phyloP scores from a whole-genome alignment of 2,329 filamentous ascomycete genomes.

The Trichoderma arundinaceum region DNA sequence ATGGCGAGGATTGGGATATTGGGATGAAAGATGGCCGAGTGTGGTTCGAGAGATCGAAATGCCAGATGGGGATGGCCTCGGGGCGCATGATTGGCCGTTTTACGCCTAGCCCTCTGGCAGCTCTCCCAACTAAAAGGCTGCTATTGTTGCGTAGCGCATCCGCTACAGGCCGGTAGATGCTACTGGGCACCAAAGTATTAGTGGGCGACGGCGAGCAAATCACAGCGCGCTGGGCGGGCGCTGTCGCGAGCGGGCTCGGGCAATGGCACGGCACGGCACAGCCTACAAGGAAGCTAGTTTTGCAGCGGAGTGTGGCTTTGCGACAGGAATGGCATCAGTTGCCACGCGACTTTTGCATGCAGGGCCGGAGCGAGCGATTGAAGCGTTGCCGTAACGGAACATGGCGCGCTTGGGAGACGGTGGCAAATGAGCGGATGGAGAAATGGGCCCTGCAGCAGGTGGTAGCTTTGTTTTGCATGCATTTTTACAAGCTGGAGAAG shows the following conservation, averaged over 20 bases:
- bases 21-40: not conserved
- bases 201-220: too few species aligned
- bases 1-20: not conserved
- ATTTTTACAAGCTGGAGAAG: too few species aligned
- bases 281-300: not conserved
- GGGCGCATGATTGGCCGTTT: not conserved
- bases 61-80: not conserved
- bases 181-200: too few species aligned
- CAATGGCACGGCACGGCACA: constrained; percentile 14
- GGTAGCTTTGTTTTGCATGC: not conserved
- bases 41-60: not conserved
- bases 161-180: too few species aligned
- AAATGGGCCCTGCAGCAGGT: not conserved
- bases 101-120: not conserved
- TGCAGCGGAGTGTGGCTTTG: too few species aligned
- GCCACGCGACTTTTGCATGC: constrained; percentile 12
- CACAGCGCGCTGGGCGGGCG: too few species aligned
- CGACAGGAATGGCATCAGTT: not conserved
- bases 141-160: too few species aligned
- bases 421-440: not conserved
- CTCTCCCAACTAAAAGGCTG: too few species aligned
- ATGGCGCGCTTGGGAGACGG: not conserved
- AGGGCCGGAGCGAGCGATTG: constrained; percentile 17
- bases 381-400: constrained; percentile 5
- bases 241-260: not conserved